These are phyloP conservation scores for Ogataea sp. DNA, from an alignment of 805 yeast species.

Conservation along the genomic window DNA sequence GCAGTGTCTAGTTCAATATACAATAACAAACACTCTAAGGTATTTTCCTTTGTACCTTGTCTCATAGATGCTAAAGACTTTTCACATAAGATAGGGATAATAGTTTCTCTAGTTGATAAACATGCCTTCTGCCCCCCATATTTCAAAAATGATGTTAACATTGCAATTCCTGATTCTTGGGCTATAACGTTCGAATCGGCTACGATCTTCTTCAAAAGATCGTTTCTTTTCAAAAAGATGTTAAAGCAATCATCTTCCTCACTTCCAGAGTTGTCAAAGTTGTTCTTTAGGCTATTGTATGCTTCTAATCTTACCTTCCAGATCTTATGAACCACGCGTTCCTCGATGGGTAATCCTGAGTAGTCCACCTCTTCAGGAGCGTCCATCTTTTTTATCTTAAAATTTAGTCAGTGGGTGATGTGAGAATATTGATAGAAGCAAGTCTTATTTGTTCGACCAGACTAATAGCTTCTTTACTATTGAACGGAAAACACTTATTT, in stretches of 20 bases:
- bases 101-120: slow-evolving; percentile 30
- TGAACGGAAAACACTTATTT: too few species aligned
- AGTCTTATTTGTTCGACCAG: too few species aligned
- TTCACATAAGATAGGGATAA: slow-evolving; percentile 55
- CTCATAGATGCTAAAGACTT: slow-evolving; percentile 75
- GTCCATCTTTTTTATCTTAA: slow-evolving; percentile 4
- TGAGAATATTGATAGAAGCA: neutral
- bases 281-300: slow-evolving; percentile 54
- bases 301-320: slow-evolving; percentile 88
- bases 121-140: slow-evolving; percentile 43
- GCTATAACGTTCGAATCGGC: slow-evolving; percentile 86
- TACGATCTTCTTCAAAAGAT: slow-evolving; percentile 47
- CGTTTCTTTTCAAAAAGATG: slow-evolving; percentile 44
- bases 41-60: slow-evolving; percentile 59
- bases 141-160: slow-evolving; percentile 47
- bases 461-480: too few species aligned
- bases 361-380: slow-evolving; percentile 48
- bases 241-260: slow-evolving; percentile 50
- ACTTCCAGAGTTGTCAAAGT: slow-evolving; percentile 45
- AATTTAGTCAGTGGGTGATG: neutral
- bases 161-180: slow-evolving; percentile 69
- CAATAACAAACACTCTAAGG: slow-evolving; percentile 53
- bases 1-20: slow-evolving; percentile 63
- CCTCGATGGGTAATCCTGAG: slow-evolving; percentile 54
- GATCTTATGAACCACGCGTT: slow-evolving; percentile 55